These are phyloP conservation scores for Wickerhamomyces sp. DNA, from an alignment of 1,139 yeast species.

Conservation along the genomic window DNA sequence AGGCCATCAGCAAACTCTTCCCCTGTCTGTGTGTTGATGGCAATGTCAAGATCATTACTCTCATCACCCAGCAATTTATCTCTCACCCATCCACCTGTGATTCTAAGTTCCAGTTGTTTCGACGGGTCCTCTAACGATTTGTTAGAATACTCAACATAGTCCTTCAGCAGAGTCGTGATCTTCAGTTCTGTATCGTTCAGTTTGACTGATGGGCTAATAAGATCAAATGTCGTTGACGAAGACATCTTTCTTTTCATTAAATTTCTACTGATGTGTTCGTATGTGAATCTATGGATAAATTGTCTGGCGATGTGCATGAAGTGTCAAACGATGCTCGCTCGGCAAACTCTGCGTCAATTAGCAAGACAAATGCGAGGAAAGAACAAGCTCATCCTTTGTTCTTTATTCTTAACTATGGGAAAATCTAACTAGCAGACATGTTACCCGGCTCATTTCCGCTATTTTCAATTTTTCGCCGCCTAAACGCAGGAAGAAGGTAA, in stretches of 20 bases:
- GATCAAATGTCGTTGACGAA: conserved; percentile 8
- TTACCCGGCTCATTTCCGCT: too few species aligned
- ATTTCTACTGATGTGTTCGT: too few species aligned
- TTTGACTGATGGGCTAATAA: conserved; percentile 24
- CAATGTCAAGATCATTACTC: conserved; percentile 88
- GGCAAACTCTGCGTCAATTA: too few species aligned
- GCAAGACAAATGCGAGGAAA: too few species aligned
- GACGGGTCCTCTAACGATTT: conserved; percentile 8
- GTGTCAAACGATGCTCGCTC: too few species aligned
- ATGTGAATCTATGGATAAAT: too few species aligned
- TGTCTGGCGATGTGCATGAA: too few species aligned
- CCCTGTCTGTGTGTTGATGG: conserved; percentile 79
- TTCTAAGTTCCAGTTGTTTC: conserved; percentile 48
- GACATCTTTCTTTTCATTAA: conserved; percentile 13
- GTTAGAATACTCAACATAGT: conserved; percentile 22
- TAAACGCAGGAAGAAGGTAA: too few species aligned
- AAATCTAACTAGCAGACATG: too few species aligned
- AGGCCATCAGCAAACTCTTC: conserved; percentile 74
- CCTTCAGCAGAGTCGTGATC: conserved; percentile 41
- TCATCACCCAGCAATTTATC: conserved; percentile 79
- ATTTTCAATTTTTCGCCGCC: too few species aligned
- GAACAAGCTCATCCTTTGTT: too few species aligned
- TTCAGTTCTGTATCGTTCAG: conserved; percentile 44
- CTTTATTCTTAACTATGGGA: too few species aligned
- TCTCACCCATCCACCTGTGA: conserved; percentile 99